Conservation (phyloP, 148 eudicot genomes). For the Rhododendron ovatum region DNA sequence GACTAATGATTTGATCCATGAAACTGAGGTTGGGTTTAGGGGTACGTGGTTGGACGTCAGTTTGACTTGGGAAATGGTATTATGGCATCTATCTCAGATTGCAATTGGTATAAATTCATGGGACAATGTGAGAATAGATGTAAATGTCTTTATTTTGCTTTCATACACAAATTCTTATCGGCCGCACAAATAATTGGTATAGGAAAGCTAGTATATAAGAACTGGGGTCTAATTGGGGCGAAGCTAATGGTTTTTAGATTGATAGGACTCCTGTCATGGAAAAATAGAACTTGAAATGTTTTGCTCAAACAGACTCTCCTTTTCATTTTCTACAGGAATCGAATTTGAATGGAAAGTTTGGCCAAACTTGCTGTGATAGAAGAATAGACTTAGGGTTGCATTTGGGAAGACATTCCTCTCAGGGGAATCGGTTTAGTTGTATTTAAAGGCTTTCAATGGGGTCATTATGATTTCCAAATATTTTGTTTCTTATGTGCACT, state of each 20-base stretch:
- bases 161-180: neutral
- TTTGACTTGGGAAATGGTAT: neutral
- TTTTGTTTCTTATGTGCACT: constrained; percentile 2
- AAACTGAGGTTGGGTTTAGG: neutral
- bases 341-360: neutral
- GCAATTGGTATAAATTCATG: neutral
- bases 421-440: neutral
- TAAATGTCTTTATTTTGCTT: neutral
- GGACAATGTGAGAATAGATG: neutral
- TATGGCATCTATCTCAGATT: neutral
- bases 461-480: neutral
- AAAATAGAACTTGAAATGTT: neutral
- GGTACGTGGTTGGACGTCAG: neutral
- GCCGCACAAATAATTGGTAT: neutral
- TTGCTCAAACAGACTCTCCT: neutral
- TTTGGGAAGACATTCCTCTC: neutral
- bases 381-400: neutral
- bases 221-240: neutral
- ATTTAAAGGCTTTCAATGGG: neutral
- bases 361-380: neutral
- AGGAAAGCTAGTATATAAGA: neutral
- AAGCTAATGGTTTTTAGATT: neutral
- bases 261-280: neutral
- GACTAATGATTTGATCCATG: neutral
- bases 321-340: neutral